Base-by-base conservation (phyloP, 1,139 yeast species). In the Wickerhamomyces sp. region DNA sequence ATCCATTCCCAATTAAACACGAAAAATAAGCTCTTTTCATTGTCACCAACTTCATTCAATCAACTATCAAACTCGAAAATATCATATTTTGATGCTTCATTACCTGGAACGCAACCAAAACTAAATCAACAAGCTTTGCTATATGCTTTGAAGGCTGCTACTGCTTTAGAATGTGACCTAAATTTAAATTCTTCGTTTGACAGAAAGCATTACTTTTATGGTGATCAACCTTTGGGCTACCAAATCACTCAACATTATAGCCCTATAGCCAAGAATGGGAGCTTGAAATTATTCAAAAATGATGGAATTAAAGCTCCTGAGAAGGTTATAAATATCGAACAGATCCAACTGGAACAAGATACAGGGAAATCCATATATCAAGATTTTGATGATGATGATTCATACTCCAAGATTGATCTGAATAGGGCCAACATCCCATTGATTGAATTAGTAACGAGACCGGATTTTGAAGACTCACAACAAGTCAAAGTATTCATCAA, bases 171-270 rank as follows among this genome's bases (percentile, higher is more conserved):
- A 40, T 78, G 91, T 51, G 64, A 72, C 0, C 74, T 93, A 18
- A 78, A 79, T 49, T 53, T 65, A 0, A 55, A 62, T 10, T 84
- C 93, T 0, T 69, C 83, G 2, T 93, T 93, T 63, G 99, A 93
- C 61, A 71, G 99, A 52, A 93, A 93, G 63, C 99, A 93, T 63
- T 93, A 93, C 64, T 91, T 93, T 63, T 93, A 93, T 62, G 94
- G 94, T 1, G 99, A 93, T 63, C 98, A 93, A 64, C 99, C 99
- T 0, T 68, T 87, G 44, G 99, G 99, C 0, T 93, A 90, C 63
- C 99, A 93, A 62, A 84, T 93, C 46, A 93, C 99, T 0, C 99
- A 93, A 66, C 87, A 81, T 59, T 89, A 78, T 61, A 74, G 75
- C 40, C 98, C 99, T 1, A 71, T 87, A 42, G 95, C 97, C 1